A percentile compares a stretch with the other conserved stretches of the same genome.
These are phyloP conservation scores for Russula griseocarnosa DNA, from an alignment of 768 basidiomycete species.

Conservation along the genomic window DNA sequence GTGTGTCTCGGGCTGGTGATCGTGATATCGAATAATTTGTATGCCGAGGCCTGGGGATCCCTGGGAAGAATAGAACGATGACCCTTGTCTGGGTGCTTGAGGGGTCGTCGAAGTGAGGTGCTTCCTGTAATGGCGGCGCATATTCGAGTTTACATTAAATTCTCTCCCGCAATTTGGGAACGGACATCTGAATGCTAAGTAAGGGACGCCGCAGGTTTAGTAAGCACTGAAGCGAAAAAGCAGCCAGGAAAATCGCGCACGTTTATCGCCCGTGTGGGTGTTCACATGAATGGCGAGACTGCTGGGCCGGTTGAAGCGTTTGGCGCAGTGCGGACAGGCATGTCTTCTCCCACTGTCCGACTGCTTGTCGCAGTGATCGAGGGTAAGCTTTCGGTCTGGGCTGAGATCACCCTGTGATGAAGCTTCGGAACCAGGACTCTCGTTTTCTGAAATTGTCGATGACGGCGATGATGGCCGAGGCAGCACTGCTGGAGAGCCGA, in stretches of 20 bases:
- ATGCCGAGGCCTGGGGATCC: constrained; percentile 18
- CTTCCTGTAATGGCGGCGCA: constrained; percentile 75
- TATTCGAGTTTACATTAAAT: constrained; percentile 83
- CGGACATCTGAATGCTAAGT: constrained; percentile 66
- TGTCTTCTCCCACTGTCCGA: constrained; percentile 33
- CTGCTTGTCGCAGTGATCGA: constrained; percentile 20
- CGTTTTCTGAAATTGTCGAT: constrained; percentile 25
- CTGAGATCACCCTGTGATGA: constrained; percentile 22
- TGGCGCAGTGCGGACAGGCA: constrained; percentile 46
- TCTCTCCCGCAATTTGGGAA: constrained; percentile 69
- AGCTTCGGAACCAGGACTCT: constrained; percentile 22
- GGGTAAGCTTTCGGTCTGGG: constrained; percentile 9
- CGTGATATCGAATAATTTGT: constrained; percentile 28
- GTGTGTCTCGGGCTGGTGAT: constrained; percentile 15
- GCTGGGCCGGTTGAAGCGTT: constrained; percentile 66
- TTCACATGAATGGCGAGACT: constrained; percentile 63
- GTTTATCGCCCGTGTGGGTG: constrained; percentile 65
- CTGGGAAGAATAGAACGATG: constrained; percentile 20
- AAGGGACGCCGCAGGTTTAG: constrained; percentile 27
- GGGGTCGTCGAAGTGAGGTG: constrained; percentile 37
- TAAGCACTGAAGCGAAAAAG: neutral
- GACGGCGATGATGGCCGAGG: constrained; percentile 24
- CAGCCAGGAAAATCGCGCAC: constrained; percentile 38
- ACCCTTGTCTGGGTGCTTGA: constrained; percentile 18
- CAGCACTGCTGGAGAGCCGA: constrained; percentile 3